phyloP scores from a whole-genome alignment of 495 filamentous ascomycete genomes.

The Talaromyces nanjingensis region DNA sequence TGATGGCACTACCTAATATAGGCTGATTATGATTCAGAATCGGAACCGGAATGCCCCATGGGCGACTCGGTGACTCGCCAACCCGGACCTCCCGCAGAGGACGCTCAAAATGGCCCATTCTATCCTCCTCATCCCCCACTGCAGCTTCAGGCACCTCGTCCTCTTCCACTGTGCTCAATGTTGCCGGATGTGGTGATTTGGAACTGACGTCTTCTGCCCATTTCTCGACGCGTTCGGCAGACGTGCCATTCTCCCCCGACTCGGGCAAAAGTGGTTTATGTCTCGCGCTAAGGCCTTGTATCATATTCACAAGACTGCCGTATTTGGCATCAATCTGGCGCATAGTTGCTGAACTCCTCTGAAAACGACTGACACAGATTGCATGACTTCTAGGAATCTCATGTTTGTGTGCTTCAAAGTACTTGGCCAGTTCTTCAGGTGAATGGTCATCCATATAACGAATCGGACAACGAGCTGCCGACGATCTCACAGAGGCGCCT shows the following conservation, averaged over 20 bases:
- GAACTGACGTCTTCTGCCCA: constrained; percentile 70
- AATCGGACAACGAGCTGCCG: constrained; percentile 69
- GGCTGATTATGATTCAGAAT: constrained; percentile 28
- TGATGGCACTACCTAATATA: constrained; percentile 12
- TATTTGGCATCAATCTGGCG: constrained; percentile 86
- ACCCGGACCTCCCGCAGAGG: constrained; percentile 75
- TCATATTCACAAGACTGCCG: constrained; percentile 82
- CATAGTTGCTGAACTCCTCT: constrained; percentile 73
- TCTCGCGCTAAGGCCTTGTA: constrained; percentile 73
- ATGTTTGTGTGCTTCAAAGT: constrained; percentile 88
- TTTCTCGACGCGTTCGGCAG: constrained; percentile 61
- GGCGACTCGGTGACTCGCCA: constrained; percentile 81
- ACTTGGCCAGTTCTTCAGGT: constrained; percentile 82
- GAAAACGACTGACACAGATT: constrained; percentile 80
- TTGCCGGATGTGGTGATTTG: constrained; percentile 20
- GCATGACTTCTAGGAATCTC: constrained; percentile 86
- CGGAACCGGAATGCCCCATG: constrained; percentile 84
- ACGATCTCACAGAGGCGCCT: constrained; percentile 37
- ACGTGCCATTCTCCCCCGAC: constrained; percentile 41
- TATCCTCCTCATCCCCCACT: constrained; percentile 29
- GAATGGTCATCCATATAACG: constrained; percentile 83
- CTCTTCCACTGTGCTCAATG: constrained; percentile 24
- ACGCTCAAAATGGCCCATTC: constrained; percentile 63
- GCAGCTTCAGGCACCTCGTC: constrained; percentile 35
- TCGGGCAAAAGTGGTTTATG: constrained; percentile 74